Base-by-base conservation (phyloP, 2,329 filamentous ascomycete species). In the Neofusicoccum cordaticola region DNA sequence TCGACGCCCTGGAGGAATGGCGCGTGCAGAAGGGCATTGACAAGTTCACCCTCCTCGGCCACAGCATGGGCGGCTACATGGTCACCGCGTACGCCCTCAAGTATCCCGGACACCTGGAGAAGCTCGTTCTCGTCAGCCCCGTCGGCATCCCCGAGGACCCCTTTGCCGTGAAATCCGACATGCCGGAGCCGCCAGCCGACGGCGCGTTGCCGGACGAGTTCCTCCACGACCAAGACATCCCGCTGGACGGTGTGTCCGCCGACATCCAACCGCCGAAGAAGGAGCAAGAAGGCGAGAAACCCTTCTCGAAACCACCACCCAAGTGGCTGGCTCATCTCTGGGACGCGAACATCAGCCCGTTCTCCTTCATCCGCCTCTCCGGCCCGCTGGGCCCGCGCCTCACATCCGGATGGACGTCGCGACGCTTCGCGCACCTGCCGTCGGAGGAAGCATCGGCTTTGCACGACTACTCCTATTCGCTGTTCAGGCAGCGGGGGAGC, bases 1-100 rank as follows among this genome's bases (percentile, higher is more conserved):
- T 99, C 64, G 95, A 99, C 77, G 91, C 94, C 1, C 83, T 99
- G 7, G 95, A 99, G 75, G 95, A 99, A 77, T 99, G 95, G 95
- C 88, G 95, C 65, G 85, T 92, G 70, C 86, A 92, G 74, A 88
- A 89, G 68, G 93, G 94, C 45, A 91, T 99, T 57, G 93, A 99
- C 51, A 90, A 90, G 68, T 97, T 99, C 74, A 99, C 95, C 0
- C 83, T 99, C 2, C 84, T 98, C 7, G 95, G 94, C 1, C 95
- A 99, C 80, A 96, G 91, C 52, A 83, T 99, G 52, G 95, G 95
- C 64, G 95, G 95, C 5, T 99, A 99, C 74, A 90, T 99, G 75
- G 93, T 93, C 3, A 90, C 96, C 0, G 93, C 93, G n/a, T 99
- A 99, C 74, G 93, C 95, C 1, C 83, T 98, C 66, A 99, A 99